Conservation (phyloP, 257 asterid species). For the Nicotiana undulata region DNA sequence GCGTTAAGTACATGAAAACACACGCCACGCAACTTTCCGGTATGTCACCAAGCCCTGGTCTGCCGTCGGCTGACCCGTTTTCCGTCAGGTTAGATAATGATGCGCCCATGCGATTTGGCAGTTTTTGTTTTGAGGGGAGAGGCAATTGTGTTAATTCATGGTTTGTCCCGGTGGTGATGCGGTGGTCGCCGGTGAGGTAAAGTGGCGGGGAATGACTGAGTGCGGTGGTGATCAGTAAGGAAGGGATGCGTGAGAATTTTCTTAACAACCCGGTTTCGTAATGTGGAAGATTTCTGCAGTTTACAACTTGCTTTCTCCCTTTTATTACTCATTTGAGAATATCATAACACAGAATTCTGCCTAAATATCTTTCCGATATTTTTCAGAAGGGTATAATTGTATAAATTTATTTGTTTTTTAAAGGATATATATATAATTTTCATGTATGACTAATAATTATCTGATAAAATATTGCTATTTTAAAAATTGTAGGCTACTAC, state of each 20-base stretch:
- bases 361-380: too few species aligned
- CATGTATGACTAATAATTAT: too few species aligned
- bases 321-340: too few species aligned
- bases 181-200: not conserved
- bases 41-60: conserved; percentile 90
- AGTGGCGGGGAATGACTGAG: conserved; percentile 3
- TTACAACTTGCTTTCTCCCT: not conserved
- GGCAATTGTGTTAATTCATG: conserved; percentile 5
- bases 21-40: conserved; percentile 97
- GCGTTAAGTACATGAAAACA: conserved; percentile 71
- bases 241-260: not conserved
- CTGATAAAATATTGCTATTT: too few species aligned
- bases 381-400: too few species aligned
- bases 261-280: not conserved
- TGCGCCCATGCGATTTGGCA: conserved; percentile 58
- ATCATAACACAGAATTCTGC: too few species aligned
- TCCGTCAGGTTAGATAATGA: conserved; percentile 76
- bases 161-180: not conserved
- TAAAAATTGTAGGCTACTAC: too few species aligned
- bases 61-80: conserved; percentile 50
- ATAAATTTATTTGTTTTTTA: too few species aligned
- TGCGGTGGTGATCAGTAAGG: not conserved
- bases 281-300: not conserved
- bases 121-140: not conserved
- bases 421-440: too few species aligned